Base-by-base conservation (phyloP, 2,329 filamentous ascomycete genomes). In the Aspergillus sp. region DNA sequence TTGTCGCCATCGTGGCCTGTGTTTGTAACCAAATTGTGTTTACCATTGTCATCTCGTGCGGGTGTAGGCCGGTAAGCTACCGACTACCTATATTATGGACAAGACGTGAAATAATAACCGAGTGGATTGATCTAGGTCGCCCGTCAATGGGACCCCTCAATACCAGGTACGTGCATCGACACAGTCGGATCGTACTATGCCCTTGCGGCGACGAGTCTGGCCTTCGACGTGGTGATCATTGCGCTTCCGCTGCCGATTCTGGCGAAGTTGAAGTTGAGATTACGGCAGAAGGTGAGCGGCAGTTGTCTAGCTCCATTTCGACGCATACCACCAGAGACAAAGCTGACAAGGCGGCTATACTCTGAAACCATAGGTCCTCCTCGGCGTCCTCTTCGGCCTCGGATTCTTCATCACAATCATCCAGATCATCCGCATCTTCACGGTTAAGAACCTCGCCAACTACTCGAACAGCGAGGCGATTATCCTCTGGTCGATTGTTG, bases 401-500 rank as follows among this genome's bases (percentile, higher is more conserved):
- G 81, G 81, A n/a, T 68, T 79, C 51, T 82, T 83, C 68, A 76
- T 83, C 44, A 81, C 78, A 5, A 61, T 80, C 47, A 80, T 82
- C 56, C 80, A 83, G 62, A 76, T 81, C 56, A 74, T 83, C 58
- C 80, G 80, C 13, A 79, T 83, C 56, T 74, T 78, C 56, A 81
- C 77, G n/a, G 77, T 83, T 59, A 71, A 72, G 39, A 73, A 70
- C 13, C 73, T 82, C 3, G 61, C 66, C 33, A 78, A 77, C 63
- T 79, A 79, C 57, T 74, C 78, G 34, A 78, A 83, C 66, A 79
- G 75, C 2, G 70, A 76, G 5, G 58, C 66, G 1, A 66, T 77
- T 20, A 75, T 81, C 50, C 70, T 76, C 34, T 82, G 79, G 79
- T 81, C 79, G 0, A 69, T 72, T 12, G 64, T 81, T n/a, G 79